Evolutionary conservation across 2,329 filamentous ascomycete species (phyloP), one percentile per base, ranked within the genome.

Genomic region (Bisporella sp.): DNA sequence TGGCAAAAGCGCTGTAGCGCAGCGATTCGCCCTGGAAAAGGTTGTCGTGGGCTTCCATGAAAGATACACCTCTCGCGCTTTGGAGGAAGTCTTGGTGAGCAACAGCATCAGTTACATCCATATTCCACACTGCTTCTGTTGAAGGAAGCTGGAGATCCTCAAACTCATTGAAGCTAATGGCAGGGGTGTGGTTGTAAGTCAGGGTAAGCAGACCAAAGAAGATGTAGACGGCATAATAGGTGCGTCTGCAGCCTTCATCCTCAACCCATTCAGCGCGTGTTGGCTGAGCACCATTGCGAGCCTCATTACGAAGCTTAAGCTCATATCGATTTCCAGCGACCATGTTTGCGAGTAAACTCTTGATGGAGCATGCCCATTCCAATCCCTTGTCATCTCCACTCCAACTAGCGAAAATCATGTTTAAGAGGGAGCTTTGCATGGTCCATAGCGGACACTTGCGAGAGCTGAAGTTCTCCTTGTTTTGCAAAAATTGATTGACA

Each of bases 351-450:
- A 99, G 81, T 39, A 97, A 77, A 74, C 90, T 95, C 79, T 97
- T 97, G 71, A 99, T 97, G 2, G 93, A 97, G 69, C 92, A 97
- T 35, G 93, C 91, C 93, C 93, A 99, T 69, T 99, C 93, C 3
- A 99, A 78, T 37, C 93, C 93, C 71, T 96, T 97, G 35, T 93
- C 87, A 64, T 97, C 93, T 62, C 93, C 93, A 68, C 93, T 97
- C 93, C 93, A 99, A 75, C 91, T 97, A 49, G 93, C 90, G 68
- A 99, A 97, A 58, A 96, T 85, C 93, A 97, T 97, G 75, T 99
- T 99, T 52, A 99, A 76, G 48, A 99, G 74, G 4, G 91, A 95
- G 67, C 89, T 89, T 68, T 99, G 93, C 89, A 97, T 97, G 45
- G 92, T 93, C 92, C 93, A 97, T 11, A 99, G 72, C 4, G 93